Evolutionary conservation across 495 filamentous ascomycete genomes (phyloP), one percentile per base, ranked within the genome.

Genomic region (Ascobolus immersus): DNA sequence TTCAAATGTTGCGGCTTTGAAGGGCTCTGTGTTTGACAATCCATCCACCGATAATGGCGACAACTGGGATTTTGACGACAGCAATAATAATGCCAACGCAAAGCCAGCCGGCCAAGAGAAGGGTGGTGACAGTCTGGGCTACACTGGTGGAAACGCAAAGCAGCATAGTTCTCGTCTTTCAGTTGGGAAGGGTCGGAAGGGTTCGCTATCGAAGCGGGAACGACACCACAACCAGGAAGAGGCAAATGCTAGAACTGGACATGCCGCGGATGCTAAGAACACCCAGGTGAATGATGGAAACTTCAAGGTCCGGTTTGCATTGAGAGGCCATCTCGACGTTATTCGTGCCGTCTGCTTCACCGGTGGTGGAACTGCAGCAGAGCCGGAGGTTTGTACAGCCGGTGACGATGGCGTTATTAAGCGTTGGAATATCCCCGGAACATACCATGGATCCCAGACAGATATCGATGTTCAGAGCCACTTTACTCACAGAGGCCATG

Each of bases 361-460:
- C 5, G 89, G 86, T 6, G 84, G 84, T 21, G 86, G 86, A 28
- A 91, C 77, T 49, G 78, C 78, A 4, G 74, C 77, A 5, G 86
- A 94, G 48, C 86, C 86, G 0, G 86, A 96, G 52, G 82, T 96
- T 31, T 93, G 82, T 51, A 94, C 89, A 2, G 76, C 77, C 33
- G 84, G 89, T 34, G 86, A 96, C 48, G 86, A 96, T 48, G 84
- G 84, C 30, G 70, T 76, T 31, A 73, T 96, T 49, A 96, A 94
- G 51, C 69, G 86, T 37, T 96, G 90, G 76, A 82, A 90, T 40
- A 79, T 94, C 21, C 84, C 84, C 4, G 65, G 71, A 11, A 53
- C 49, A 26, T 64, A 67, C 41, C n/a, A n/a, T n/a, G 56, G 57
- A 1, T 32, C 46, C 42, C 19, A 62, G 61, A 61, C 65, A 22